Conservation (phyloP, 2,329 filamentous ascomycete genomes). For the Fusarium penzigii region DNA sequence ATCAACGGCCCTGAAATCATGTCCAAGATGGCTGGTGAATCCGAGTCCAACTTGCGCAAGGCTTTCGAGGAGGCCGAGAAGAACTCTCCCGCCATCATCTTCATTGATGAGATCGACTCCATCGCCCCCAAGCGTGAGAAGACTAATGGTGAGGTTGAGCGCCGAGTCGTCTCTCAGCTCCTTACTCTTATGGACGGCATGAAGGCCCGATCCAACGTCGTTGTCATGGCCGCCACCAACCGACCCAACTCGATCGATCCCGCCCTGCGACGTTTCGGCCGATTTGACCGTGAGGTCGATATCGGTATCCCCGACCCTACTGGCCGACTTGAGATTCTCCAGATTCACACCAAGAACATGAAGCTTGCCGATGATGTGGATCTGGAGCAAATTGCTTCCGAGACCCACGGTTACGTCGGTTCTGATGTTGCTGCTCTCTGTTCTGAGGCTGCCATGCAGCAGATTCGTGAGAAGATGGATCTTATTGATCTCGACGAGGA, state of each 20-base stretch:
- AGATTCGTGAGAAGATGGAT: slow-evolving; percentile 99
- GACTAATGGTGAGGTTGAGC: slow-evolving; percentile 98
- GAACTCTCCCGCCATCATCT: slow-evolving; percentile 98
- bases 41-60: slow-evolving; percentile 95
- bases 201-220: slow-evolving; percentile 98
- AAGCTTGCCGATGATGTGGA: slow-evolving; percentile 97
- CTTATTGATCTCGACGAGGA: slow-evolving; percentile 98
- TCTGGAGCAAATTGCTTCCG: slow-evolving; percentile 91
- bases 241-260: slow-evolving; percentile 98
- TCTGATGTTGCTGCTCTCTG: slow-evolving; percentile 98
- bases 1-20: slow-evolving; percentile 99
- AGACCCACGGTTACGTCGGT: slow-evolving; percentile 98
- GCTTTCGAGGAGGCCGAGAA: slow-evolving; percentile 99
- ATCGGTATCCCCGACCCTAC: slow-evolving; percentile 98
- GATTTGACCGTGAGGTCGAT: slow-evolving; percentile 98
- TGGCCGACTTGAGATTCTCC: slow-evolving; percentile 96
- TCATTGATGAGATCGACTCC: slow-evolving; percentile 99
- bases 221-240: slow-evolving; percentile 99
- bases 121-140: slow-evolving; percentile 99
- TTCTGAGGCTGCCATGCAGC: slow-evolving; percentile 99
- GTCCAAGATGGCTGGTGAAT: slow-evolving; percentile 99
- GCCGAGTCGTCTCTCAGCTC: slow-evolving; percentile 96
- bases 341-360: slow-evolving; percentile 99
- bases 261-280: slow-evolving; percentile 94
- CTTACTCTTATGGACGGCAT: slow-evolving; percentile 99